These are phyloP conservation scores for Lactarius deliciosus DNA, from an alignment of 768 basidiomycete genomes.

Conservation along the genomic window DNA sequence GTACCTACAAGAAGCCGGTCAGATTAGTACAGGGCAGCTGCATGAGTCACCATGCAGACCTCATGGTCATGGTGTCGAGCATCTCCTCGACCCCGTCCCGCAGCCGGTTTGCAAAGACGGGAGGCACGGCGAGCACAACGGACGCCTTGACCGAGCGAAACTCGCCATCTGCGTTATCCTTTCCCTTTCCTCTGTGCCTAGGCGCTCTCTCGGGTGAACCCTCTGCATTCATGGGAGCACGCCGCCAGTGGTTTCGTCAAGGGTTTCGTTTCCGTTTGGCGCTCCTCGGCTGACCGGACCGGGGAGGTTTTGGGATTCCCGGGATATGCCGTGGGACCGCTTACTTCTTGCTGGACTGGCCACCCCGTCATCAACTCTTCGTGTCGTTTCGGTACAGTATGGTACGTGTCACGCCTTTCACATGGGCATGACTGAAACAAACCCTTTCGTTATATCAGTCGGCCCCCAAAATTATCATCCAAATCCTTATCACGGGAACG, in stretches of 20 bases:
- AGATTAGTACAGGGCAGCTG: not conserved
- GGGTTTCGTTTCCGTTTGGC: too few species aligned
- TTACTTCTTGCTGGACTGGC: not conserved
- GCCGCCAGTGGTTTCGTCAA: constrained; percentile 5
- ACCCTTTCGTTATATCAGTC: constrained; percentile 47
- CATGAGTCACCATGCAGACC: constrained; percentile 48
- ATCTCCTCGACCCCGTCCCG: constrained; percentile 79
- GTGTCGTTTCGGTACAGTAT: constrained; percentile 1
- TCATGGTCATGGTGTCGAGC: constrained; percentile 94
- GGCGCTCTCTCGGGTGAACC: constrained; percentile 34
- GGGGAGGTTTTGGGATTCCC: not conserved
- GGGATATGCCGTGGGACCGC: not conserved
- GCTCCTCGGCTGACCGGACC: not conserved
- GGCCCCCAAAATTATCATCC: constrained; percentile 73
- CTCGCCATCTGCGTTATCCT: constrained; percentile 39
- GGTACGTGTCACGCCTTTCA: constrained; percentile 3
- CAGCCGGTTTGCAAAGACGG: constrained; percentile 75
- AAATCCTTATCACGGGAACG: constrained; percentile 73
- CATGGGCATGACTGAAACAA: not conserved
- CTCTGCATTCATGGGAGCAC: constrained; percentile 32
- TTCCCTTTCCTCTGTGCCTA: constrained; percentile 29
- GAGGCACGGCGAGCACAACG: constrained; percentile 73
- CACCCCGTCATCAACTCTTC: not conserved
- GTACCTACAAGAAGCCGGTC: constrained; percentile 56
- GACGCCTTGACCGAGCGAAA: constrained; percentile 65